Base-by-base conservation (phyloP, 1,284 basidiomycete species). In the Phenoliferia sp. region DNA sequence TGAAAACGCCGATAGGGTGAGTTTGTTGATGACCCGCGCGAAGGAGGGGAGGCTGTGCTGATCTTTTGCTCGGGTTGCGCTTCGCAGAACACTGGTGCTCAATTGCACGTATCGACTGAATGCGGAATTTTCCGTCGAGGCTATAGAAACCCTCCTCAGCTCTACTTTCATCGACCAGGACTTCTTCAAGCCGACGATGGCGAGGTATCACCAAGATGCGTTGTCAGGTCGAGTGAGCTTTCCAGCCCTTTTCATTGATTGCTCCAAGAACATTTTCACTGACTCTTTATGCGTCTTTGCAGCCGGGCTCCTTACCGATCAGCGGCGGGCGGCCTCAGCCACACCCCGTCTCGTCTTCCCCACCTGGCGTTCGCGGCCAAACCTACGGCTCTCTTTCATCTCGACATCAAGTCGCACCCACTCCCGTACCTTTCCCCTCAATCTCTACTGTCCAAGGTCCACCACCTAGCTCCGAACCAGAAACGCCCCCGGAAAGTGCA, bases 161-260 rank as follows among this genome's bases (percentile, higher is more conserved):
- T 76, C 75, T 0, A 61, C 73, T 26, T 76, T 76, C 65, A 72
- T 76, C 66, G 74, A 76, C 65, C 74, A 76, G 31, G 75, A 76
- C 54, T 76, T 76, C 61, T 76, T 76, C 63, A 64, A 69, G 55
- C 75, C 75, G 16, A 76, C 75, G 9, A 61, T 75, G 59, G 65
- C 61, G 6, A 58, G 59, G 7, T 65, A 52, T n/a, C 65, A 67
- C 59, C 54, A 55, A 31, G 54, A 61, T 50, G 6, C 54, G 50
- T 31, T 60, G 36, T 39, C 19, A 5, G 50, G 31, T 17, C 22
- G 54, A 22, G 33, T 55, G 6, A 32, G 44, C 16, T 56, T 26
- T 59, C 58, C n/a, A 2, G n/a, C 17, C 28, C 17, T 22, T 12
- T 52, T 44, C 22, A 6, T 52, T 52, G n/a, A 6, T 28, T 58